These are phyloP conservation scores for Candida vartiovaarae DNA, from an alignment of 805 yeast species.

Conservation along the genomic window DNA sequence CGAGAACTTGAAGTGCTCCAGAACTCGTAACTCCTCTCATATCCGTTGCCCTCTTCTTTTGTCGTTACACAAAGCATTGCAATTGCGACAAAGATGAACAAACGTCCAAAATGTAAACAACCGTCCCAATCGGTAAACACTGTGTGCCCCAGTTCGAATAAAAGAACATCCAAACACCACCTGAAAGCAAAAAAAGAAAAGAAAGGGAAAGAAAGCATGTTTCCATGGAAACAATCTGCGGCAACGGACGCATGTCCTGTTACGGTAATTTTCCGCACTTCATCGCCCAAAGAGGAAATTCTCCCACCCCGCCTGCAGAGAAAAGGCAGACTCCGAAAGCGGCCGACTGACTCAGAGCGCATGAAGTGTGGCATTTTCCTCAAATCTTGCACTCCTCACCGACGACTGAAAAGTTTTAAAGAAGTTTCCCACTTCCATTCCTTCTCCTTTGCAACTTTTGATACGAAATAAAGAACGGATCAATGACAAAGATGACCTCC, in stretches of 20 bases:
- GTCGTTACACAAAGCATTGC: no score
- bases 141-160: no score
- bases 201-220: no score
- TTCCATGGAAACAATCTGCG: neutral
- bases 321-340: no score
- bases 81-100: neutral
- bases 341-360: no score
- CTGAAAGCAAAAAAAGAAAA: no score
- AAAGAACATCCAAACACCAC: neutral
- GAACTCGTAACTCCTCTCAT: no score
- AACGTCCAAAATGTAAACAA: neutral
- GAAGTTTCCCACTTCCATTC: neutral
- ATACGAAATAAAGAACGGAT: neutral
- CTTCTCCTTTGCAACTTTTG: neutral
- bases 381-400: neutral
- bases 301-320: neutral
- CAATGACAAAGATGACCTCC: constrained; percentile 9
- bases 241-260: neutral
- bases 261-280: neutral
- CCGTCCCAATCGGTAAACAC: neutral
- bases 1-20: no score
- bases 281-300: neutral
- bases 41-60: no score
- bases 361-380: neutral
- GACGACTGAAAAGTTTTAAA: neutral